These are phyloP conservation scores for Stephania cephalantha DNA, from an alignment of 164 flowering plant genomes.

Conservation along the genomic window DNA sequence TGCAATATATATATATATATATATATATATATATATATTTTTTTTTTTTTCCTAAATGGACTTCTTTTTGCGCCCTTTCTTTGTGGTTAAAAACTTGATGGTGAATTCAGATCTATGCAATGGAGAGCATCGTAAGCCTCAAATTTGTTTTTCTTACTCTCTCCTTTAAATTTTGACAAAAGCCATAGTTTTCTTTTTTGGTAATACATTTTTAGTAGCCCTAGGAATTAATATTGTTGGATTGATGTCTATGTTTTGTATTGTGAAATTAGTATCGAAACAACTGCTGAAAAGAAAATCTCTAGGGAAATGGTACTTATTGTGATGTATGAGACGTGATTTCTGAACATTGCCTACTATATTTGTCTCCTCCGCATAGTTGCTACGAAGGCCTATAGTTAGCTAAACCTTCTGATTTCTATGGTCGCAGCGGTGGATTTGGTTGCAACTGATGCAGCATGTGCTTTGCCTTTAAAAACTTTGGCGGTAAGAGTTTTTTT, in stretches of 20 bases:
- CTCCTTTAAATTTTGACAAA: too few relatives aligned
- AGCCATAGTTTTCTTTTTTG: not conserved
- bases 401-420: not conserved
- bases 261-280: too few relatives aligned
- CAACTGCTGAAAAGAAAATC: too few relatives aligned
- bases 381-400: not conserved
- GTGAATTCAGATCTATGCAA: not conserved
- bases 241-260: too few relatives aligned
- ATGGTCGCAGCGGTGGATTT: slow-evolving; percentile 47
- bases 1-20: too few relatives aligned
- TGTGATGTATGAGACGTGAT: too few relatives aligned
- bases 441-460: slow-evolving; percentile 32
- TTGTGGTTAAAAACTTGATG: not conserved
- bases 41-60: not conserved
- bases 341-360: too few relatives aligned
- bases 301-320: too few relatives aligned
- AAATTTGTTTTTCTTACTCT: too few relatives aligned
- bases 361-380: not conserved
- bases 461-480: slow-evolving; percentile 29
- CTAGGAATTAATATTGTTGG: too few relatives aligned
- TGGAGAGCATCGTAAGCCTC: too few relatives aligned
- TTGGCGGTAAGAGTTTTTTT: slow-evolving; percentile 36
- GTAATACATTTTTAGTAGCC: not conserved
- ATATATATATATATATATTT: too few relatives aligned
- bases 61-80: not conserved